Conservation (phyloP, 2,329 filamentous ascomycete species). For the Alternaria sp. region DNA sequence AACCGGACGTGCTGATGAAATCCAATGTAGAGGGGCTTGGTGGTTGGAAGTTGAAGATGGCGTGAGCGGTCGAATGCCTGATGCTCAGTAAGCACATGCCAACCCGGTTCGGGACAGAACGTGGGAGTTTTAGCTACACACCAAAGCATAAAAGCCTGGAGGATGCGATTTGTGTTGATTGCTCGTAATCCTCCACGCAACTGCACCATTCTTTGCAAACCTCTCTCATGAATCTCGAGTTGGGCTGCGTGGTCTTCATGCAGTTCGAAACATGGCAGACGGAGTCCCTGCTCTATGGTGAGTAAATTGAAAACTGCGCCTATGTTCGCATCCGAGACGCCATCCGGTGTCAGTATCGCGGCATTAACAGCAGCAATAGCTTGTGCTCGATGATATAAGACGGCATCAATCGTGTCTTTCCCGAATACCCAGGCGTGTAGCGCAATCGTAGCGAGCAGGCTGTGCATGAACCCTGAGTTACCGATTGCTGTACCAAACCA, state of each 20-base stretch:
- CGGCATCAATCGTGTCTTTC: slow-evolving; percentile 41
- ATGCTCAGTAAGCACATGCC: slow-evolving; percentile 51
- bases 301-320: slow-evolving; percentile 52
- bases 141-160: slow-evolving; percentile 54
- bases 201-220: slow-evolving; percentile 47
- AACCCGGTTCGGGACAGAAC: slow-evolving; percentile 31
- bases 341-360: slow-evolving; percentile 41
- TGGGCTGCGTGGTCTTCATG: slow-evolving; percentile 44
- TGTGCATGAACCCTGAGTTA: slow-evolving; percentile 52
- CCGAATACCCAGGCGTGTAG: slow-evolving; percentile 47
- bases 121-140: slow-evolving; percentile 33
- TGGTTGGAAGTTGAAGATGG: slow-evolving; percentile 46
- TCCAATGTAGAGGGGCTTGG: slow-evolving; percentile 45
- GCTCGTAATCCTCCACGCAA: slow-evolving; percentile 45
- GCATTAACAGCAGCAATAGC: slow-evolving; percentile 48
- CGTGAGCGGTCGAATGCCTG: slow-evolving; percentile 52
- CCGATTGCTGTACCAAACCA: slow-evolving; percentile 50
- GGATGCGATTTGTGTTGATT: slow-evolving; percentile 49
- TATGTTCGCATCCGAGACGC: slow-evolving; percentile 49
- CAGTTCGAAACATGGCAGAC: slow-evolving; percentile 32
- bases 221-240: slow-evolving; percentile 45
- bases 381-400: slow-evolving; percentile 45
- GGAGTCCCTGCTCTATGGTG: slow-evolving; percentile 47
- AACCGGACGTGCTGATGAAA: slow-evolving; percentile 37
- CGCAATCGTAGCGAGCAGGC: slow-evolving; percentile 48